A percentile compares a stretch with the other conserved stretches of the same genome.
Conservation (phyloP, 2,329 filamentous ascomycete species). For the Fusarium citri region DNA sequence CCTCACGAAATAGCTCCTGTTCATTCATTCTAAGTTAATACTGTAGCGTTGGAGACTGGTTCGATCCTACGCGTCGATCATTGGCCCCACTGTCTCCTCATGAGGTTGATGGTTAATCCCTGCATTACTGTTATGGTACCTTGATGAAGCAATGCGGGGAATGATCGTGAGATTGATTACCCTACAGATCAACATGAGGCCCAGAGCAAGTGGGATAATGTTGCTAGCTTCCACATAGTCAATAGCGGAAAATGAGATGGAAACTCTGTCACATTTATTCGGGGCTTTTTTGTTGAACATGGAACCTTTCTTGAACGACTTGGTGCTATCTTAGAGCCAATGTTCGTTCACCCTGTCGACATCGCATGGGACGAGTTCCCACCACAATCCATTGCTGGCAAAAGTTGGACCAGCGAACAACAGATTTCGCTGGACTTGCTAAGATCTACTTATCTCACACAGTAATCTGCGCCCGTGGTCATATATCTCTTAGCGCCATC, state of each 20-base stretch:
- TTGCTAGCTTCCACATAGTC: background rate
- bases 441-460: background rate
- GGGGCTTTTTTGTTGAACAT: too few relatives aligned
- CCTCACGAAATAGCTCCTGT: background rate
- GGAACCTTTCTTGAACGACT: too few relatives aligned
- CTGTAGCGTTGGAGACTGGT: background rate
- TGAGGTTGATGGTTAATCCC: background rate
- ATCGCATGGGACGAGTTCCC: background rate
- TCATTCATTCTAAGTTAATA: background rate
- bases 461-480: background rate
- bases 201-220: background rate
- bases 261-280: background rate
- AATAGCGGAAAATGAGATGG: too few relatives aligned
- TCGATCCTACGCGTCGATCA: background rate
- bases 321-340: too few relatives aligned
- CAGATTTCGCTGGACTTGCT: background rate
- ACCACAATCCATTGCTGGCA: background rate
- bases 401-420: background rate
- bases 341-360: too few relatives aligned
- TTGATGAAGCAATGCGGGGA: background rate
- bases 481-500: background rate
- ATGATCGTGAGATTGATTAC: background rate
- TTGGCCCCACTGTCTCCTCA: background rate
- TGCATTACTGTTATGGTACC: background rate
- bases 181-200: background rate